Percentiles rank a stretch among this genome's conserved stretches.
phyloP scores from a whole-genome alignment of 2,329 filamentous ascomycete species.

The Mariannaea elegans region DNA sequence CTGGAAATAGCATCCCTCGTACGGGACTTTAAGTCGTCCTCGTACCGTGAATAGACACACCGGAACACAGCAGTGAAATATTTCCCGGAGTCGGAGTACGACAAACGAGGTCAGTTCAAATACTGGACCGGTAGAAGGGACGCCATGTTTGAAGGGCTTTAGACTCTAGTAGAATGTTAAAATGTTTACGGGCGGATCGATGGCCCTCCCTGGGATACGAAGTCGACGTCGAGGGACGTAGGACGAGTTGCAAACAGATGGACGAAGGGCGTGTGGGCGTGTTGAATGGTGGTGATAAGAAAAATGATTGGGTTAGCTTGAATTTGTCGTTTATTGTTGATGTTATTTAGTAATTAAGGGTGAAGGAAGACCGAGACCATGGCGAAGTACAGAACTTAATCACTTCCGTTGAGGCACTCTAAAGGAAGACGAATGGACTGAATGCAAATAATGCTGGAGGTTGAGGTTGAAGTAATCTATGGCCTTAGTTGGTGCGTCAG shows the following conservation, averaged over 20 bases:
- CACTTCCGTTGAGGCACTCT: too few species aligned
- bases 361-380: too few species aligned
- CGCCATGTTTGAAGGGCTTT: background rate
- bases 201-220: constrained; percentile 28
- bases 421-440: too few species aligned
- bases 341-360: too few species aligned
- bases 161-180: background rate
- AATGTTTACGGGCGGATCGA: background rate
- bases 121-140: background rate
- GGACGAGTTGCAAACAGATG: constrained; percentile 34
- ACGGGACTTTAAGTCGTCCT: background rate
- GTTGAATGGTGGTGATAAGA: too few species aligned
- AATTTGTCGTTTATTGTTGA: background rate
- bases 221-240: constrained; percentile 39
- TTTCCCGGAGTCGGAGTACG: constrained; percentile 16
- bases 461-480: too few species aligned
- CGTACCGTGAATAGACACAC: background rate
- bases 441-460: too few species aligned
- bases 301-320: background rate
- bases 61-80: constrained; percentile 22
- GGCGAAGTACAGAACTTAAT: too few species aligned
- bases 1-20: constrained; percentile 31
- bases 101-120: background rate
- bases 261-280: constrained; percentile 9
- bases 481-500: too few species aligned